Evolutionary conservation across 2,329 filamentous ascomycete species (phyloP).

Genomic region (Fusarium denticulatum): DNA sequence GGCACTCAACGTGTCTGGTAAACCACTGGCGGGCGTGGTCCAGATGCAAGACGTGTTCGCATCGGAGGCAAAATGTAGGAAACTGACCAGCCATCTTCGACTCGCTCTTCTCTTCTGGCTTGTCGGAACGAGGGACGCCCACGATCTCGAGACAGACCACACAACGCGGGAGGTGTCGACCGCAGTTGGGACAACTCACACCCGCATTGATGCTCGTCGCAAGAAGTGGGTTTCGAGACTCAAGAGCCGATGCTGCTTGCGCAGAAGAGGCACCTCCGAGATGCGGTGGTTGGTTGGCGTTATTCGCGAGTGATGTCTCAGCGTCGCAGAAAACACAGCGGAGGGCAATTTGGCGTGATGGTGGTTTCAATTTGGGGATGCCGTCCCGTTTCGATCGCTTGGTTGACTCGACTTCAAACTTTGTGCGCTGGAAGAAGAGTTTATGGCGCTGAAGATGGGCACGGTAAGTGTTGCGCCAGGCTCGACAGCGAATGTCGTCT

Average conservation of each 20-base stretch:
- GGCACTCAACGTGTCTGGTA: constrained; percentile 70
- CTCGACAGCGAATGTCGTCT: constrained; percentile 77
- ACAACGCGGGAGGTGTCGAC: constrained; percentile 72
- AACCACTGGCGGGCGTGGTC: constrained; percentile 77
- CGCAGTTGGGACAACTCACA: constrained; percentile 73
- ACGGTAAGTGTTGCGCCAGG: constrained; percentile 78
- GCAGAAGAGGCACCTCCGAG: constrained; percentile 17
- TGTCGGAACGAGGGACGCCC: constrained; percentile 70
- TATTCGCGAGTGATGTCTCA: constrained; percentile 62
- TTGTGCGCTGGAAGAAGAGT: constrained; percentile 77
- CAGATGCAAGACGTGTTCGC: constrained; percentile 74
- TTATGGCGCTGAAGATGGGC: constrained; percentile 78
- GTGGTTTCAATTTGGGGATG: constrained; percentile 53
- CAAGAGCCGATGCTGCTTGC: constrained; percentile 43
- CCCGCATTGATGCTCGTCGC: constrained; percentile 67
- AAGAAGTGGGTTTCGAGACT: constrained; percentile 65
- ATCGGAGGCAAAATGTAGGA: constrained; percentile 75
- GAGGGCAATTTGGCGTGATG: constrained; percentile 76
- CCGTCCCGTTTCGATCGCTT: constrained; percentile 74
- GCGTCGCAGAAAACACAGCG: constrained; percentile 81
- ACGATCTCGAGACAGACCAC: constrained; percentile 75
- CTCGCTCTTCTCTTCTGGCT: constrained; percentile 62
- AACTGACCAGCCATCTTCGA: constrained; percentile 65
- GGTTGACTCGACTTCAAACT: constrained; percentile 81
- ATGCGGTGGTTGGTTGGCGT: constrained; percentile 26